phyloP scores from a whole-genome alignment of 1,284 basidiomycete species.

The Boletus hoseneyae region DNA sequence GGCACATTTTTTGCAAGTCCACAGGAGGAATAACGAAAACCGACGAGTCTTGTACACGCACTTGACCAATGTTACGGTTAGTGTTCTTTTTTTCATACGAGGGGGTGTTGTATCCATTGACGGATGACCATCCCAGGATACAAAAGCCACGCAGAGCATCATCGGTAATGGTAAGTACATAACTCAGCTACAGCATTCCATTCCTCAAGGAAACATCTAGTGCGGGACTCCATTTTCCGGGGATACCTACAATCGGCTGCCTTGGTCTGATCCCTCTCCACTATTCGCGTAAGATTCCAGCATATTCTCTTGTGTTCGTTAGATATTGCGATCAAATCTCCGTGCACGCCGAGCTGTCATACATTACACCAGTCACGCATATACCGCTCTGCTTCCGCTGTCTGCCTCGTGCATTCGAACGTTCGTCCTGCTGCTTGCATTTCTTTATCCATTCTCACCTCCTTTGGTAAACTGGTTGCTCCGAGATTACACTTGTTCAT shows the following conservation, averaged over 20 bases:
- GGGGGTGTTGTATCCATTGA: slow-evolving; percentile 1
- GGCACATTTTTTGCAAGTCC: slow-evolving; percentile 78
- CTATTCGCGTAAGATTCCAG: neutral
- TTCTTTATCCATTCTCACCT: slow-evolving; percentile 5
- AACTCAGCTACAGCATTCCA: neutral
- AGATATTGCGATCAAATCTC: neutral
- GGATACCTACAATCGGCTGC: slow-evolving; percentile 70
- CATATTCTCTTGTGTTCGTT: slow-evolving; percentile 11
- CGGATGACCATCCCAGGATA: slow-evolving; percentile 49
- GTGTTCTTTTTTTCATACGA: slow-evolving; percentile 30
- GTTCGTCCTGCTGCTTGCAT: slow-evolving; percentile 3
- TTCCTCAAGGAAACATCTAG: slow-evolving; percentile 32
- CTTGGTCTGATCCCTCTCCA: slow-evolving; percentile 42
- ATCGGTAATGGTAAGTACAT: slow-evolving; percentile 65
- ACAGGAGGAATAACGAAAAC: slow-evolving; percentile 73
- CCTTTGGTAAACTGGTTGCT: neutral
- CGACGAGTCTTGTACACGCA: slow-evolving; percentile 75
- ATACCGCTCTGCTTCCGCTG: slow-evolving; percentile 4
- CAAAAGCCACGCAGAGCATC: slow-evolving; percentile 75
- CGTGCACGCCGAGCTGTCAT: slow-evolving; percentile 1
- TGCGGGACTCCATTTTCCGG: slow-evolving; percentile 70
- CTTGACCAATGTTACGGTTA: slow-evolving; percentile 73
- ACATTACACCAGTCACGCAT: slow-evolving; percentile 8
- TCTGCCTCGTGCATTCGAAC: neutral
- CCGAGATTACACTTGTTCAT: slow-evolving; percentile 8